A percentile compares a stretch with the other conserved stretches of the same genome.
phyloP scores from a whole-genome alignment of 306 rosid species.

The Malus asiatica region DNA sequence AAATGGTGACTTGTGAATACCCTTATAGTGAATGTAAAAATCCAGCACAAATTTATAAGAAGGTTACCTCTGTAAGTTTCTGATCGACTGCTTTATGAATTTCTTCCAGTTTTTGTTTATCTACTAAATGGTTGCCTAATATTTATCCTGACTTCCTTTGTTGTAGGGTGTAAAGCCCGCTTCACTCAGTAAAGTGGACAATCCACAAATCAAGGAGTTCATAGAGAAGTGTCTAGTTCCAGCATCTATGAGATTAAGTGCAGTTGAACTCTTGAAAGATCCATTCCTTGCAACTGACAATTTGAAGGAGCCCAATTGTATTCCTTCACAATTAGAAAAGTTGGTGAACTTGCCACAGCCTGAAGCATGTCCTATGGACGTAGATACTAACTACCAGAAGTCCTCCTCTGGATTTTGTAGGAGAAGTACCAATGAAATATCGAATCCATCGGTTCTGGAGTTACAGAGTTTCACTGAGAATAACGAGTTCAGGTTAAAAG shows the following conservation, averaged over 20 bases:
- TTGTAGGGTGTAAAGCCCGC: constrained; percentile 85
- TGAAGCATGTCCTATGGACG: constrained; percentile 54
- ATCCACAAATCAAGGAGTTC: constrained; percentile 63
- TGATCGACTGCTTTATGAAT: not conserved
- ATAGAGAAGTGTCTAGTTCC: constrained; percentile 88
- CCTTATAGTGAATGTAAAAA: constrained; percentile 88
- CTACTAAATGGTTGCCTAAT: not conserved
- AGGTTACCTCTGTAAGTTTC: constrained; percentile 79
- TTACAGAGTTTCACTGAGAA: constrained; percentile 32
- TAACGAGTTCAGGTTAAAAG: constrained; percentile 57
- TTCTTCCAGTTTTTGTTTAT: not conserved
- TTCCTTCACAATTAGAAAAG: constrained; percentile 11
- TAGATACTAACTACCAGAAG: constrained; percentile 39
- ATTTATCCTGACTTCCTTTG: not conserved
- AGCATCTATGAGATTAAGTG: constrained; percentile 58
- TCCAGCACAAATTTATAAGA: constrained; percentile 83
- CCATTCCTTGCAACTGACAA: constrained; percentile 63
- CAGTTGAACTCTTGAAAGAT: constrained; percentile 72
- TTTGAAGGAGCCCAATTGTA: constrained; percentile 23
- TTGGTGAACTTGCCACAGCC: constrained; percentile 25
- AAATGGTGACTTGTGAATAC: constrained; percentile 83
- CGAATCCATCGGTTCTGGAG: constrained; percentile 34
- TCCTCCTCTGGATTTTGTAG: constrained; percentile 30
- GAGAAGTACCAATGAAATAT: constrained; percentile 21
- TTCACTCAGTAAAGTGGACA: constrained; percentile 60